Conservation (phyloP, 495 filamentous ascomycete species). For the Aspergillus asperescens region DNA sequence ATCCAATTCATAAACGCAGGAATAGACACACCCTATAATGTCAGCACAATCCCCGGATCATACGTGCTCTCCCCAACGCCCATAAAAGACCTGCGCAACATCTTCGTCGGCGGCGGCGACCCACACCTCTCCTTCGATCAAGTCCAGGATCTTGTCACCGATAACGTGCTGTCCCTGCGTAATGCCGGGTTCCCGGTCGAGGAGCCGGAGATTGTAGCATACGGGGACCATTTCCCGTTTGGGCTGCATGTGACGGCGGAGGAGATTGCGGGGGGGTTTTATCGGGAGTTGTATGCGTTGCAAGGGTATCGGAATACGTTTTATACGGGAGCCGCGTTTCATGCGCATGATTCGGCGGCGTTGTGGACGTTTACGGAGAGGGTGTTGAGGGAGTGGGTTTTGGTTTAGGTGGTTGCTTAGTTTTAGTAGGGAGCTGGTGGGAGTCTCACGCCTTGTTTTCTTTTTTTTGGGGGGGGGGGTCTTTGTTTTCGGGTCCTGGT, state of each 20-base stretch:
- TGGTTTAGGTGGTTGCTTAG: no score
- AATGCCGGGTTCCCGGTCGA: constrained; percentile 14
- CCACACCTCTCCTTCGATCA: constrained; percentile 9
- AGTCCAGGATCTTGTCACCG: constrained; percentile 14
- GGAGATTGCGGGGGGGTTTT: constrained; percentile 44
- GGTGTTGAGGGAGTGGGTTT: neutral
- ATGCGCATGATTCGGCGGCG: neutral
- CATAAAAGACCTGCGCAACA: constrained; percentile 14
- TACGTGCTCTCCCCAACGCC: constrained; percentile 17
- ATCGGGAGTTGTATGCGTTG: constrained; percentile 42
- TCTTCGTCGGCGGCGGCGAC: neutral
- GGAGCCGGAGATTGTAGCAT: constrained; percentile 22
- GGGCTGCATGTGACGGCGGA: constrained; percentile 25
- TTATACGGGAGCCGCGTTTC: constrained; percentile 45
- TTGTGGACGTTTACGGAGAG: constrained; percentile 2
- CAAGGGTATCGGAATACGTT: constrained; percentile 50
- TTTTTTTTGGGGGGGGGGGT: no score
- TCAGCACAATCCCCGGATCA: constrained; percentile 24
- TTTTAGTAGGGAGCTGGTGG: no score
- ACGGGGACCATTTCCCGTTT: constrained; percentile 25
- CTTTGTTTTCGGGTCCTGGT: no score
- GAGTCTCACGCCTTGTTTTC: no score
- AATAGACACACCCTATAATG: constrained; percentile 21
- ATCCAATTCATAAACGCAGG: constrained; percentile 25
- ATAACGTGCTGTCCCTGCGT: constrained; percentile 11